Evolutionary conservation across 257 asterid species (phyloP).

Genomic region (Cruciata laevipes): DNA sequence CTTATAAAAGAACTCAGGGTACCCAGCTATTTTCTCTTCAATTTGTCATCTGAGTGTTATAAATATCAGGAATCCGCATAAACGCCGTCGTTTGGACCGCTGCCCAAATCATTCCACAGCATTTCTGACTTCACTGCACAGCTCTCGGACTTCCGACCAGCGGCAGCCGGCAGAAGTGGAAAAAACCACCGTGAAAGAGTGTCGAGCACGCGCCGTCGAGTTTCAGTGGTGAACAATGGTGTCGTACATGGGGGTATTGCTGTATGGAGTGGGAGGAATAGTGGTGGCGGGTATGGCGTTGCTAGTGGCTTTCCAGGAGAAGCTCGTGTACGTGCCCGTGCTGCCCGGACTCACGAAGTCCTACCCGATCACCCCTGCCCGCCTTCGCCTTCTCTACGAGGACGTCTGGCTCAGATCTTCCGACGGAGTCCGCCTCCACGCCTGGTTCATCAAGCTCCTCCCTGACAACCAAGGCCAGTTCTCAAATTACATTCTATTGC

Average conservation of each 20-base stretch:
- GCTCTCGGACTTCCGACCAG: not conserved
- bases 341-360: constrained; percentile 87
- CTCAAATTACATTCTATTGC: not conserved
- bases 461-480: constrained; percentile 68
- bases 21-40: too few species aligned
- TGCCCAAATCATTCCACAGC: not conserved
- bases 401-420: constrained; percentile 98
- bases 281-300: constrained; percentile 91
- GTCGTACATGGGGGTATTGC: constrained; percentile 57
- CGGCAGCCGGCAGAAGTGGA: not conserved
- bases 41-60: too few species aligned
- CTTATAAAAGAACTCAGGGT: too few species aligned
- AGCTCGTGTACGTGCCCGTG: constrained; percentile 92
- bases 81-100: constrained; percentile 6
- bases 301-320: constrained; percentile 92
- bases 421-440: constrained; percentile 94
- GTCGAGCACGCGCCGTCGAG: constrained; percentile 1
- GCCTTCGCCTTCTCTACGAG: constrained; percentile 72
- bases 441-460: constrained; percentile 83
- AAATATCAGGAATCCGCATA: not conserved
- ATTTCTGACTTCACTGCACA: not conserved
- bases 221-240: constrained; percentile 38
- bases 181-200: not conserved
- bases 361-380: constrained; percentile 85
- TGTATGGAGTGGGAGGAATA: constrained; percentile 86